Evolutionary conservation across 2,329 filamentous ascomycete genomes (phyloP).

Genomic region (Colletotrichum sp.): DNA sequence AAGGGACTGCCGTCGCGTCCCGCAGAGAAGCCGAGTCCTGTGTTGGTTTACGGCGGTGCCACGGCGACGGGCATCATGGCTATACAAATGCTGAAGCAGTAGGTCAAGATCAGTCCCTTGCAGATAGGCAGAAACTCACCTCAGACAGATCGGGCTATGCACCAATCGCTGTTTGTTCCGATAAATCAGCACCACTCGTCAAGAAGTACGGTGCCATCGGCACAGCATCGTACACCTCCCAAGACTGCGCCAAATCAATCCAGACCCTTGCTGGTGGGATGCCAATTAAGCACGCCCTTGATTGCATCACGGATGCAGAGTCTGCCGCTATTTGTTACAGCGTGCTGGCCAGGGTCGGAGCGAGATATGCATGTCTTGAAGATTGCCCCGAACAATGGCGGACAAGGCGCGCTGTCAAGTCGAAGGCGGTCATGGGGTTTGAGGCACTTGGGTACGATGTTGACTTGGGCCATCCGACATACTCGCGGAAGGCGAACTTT

Average conservation of each 20-base stretch:
- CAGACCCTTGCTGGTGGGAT: neutral
- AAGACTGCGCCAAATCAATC: neutral
- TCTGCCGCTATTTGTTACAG: conserved; percentile 25
- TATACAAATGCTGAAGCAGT: conserved; percentile 30
- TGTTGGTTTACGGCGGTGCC: conserved; percentile 33
- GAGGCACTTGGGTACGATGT: conserved; percentile 11
- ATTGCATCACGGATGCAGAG: neutral
- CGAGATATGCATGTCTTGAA: conserved; percentile 36
- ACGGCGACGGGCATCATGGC: conserved; percentile 33
- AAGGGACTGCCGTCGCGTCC: conserved; percentile 12
- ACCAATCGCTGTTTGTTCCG: neutral
- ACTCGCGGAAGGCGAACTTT: neutral
- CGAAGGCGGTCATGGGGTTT: conserved; percentile 27
- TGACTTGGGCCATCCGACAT: neutral
- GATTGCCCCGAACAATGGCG: conserved; percentile 21
- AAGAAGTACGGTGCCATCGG: neutral
- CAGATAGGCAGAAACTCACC: neutral
- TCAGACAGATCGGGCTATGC: neutral
- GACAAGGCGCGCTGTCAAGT: conserved; percentile 26
- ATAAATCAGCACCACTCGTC: neutral
- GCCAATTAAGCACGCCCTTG: neutral
- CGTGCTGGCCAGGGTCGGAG: conserved; percentile 31
- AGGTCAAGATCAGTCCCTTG: neutral
- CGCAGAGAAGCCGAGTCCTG: conserved; percentile 22
- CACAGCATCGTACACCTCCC: neutral